phyloP scores from a whole-genome alignment of 2,329 filamentous ascomycete genomes.

The Fusarium annulatum region DNA sequence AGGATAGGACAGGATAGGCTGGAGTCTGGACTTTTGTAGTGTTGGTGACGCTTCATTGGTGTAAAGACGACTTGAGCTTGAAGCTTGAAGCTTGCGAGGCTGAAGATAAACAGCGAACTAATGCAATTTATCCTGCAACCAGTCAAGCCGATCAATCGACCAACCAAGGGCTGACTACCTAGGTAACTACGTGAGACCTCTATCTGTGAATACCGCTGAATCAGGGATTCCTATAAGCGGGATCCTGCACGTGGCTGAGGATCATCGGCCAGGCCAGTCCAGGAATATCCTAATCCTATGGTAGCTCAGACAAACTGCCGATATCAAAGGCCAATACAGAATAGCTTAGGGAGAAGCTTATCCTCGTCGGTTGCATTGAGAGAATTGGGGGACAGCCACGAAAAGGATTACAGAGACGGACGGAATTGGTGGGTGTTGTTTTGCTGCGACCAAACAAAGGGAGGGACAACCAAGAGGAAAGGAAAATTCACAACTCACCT shows the following conservation, averaged over 20 bases:
- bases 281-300: background rate
- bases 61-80: constrained; percentile 5
- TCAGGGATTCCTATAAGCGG: constrained; percentile 33
- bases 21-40: background rate
- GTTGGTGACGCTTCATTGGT: constrained; percentile 29
- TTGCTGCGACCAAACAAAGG: constrained; percentile 22
- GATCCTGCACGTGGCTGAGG: constrained; percentile 35
- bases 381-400: constrained; percentile 13
- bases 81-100: constrained; percentile 33
- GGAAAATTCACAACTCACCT: constrained; percentile 39
- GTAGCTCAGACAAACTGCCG: background rate
- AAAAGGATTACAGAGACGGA: background rate
- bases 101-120: constrained; percentile 24
- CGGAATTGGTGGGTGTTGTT: constrained; percentile 14
- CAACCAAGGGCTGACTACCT: background rate
- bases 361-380: constrained; percentile 1
- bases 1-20: background rate
- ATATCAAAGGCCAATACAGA: background rate
- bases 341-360: background rate
- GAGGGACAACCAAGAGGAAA: constrained; percentile 19
- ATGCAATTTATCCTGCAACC: constrained; percentile 2
- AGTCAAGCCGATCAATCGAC: constrained; percentile 14
- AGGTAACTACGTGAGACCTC: constrained; percentile 30
- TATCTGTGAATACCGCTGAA: constrained; percentile 25
- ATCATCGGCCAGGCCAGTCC: constrained; percentile 18